Base-by-base conservation (phyloP, 1,139 yeast genomes). In the Sugiyamaella japonica region DNA sequence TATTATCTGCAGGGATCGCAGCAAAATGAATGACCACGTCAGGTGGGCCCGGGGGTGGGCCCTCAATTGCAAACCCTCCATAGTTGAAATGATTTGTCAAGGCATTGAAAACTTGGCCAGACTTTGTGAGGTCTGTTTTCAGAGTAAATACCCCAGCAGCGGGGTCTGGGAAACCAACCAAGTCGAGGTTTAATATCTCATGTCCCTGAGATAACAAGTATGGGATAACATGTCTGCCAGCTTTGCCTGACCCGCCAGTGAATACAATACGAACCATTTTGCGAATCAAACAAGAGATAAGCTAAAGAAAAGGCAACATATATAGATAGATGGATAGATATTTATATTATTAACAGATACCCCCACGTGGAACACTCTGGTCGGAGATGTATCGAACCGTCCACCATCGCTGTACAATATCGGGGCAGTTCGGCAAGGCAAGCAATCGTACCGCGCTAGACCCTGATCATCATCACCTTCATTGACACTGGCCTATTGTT, bases 221-320 rank as follows among this genome's bases (percentile, higher is more conserved):
- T 16, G 52, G 54, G 20, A 56, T 43, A 23, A 42, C 56, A 40
- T 56, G 53, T 38, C 53, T 53, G n/a, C 59, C 59, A 9, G 59
- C 59, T 40, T 46, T 53, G 17, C 59, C 59, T 6, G 59, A 56
- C 7, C 59, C 59, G 39, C 59, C 59, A 39, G 59, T 56, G 43
- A 56, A 56, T 2, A 53, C 59, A 29, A 56, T 51, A 39, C 55
- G 48, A 31, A 52, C 55, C 56, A 53, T 53, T 48, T 28, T 43
- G 42, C 6, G 34, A 3, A 34, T 34, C 4, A 34, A 34, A 7
- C n/a, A 12, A 13, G 2, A 34, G 13, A 3, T 34, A 6, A 20
- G 6, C 25, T 20, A 20, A 20, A 20, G 25, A 3, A 12, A 10
- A 12, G 20, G 31, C 17, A 13, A 32, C 34, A 13, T 17, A 13